Base-by-base conservation (phyloP, 805 yeast genomes). In the Wickerhamiella slavikovae region DNA sequence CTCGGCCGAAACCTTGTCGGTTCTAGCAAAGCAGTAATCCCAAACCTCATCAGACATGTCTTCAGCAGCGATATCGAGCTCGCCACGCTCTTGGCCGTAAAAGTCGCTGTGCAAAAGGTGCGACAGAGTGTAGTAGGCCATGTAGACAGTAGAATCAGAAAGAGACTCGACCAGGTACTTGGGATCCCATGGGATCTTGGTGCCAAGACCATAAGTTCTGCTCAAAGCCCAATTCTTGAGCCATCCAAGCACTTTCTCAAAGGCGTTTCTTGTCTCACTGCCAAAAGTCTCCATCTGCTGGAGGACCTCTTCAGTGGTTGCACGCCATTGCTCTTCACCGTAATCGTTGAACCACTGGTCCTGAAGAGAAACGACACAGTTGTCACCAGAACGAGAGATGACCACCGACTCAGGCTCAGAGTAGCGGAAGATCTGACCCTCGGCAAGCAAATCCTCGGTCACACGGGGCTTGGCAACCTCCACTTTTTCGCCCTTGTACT, bases 311-410 rank as follows among this genome's bases (percentile, higher is more conserved):
- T 71, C 57, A 31, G 94, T 91, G 49, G 66, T 68, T 11, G 61
- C 54, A 49, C 76, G 78, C 98, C 98, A 89, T 11, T 57, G 42
- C 42, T 68, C 79, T 65, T 89, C 98, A 64, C 98, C 98, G 47
- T 89, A 89, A 52, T 89, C 95, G 44, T 79, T 66, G 55, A 70
- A 89, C 98, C 98, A 89, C 62, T 89, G 98, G 57, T 89, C 96
- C 58, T 91, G 96, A 30, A 89, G 66, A 4, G 96, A 80, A 24
- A 89, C 98, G 44, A 85, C 71, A 65, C 98, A 89, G 35, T 72
- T 80, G 51, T 89, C 98, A 41, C 95, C 95, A 25, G 94, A 79
- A 58, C 98, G 76, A 11, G 96, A 85, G 27, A 79, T 66, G 27
- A 89, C 94, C 25, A 60, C 59, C 25, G 74, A 68, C 57, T 89